These are phyloP conservation scores for Beverwykella pulmonaria DNA, from an alignment of 495 filamentous ascomycete genomes.

Conservation along the genomic window DNA sequence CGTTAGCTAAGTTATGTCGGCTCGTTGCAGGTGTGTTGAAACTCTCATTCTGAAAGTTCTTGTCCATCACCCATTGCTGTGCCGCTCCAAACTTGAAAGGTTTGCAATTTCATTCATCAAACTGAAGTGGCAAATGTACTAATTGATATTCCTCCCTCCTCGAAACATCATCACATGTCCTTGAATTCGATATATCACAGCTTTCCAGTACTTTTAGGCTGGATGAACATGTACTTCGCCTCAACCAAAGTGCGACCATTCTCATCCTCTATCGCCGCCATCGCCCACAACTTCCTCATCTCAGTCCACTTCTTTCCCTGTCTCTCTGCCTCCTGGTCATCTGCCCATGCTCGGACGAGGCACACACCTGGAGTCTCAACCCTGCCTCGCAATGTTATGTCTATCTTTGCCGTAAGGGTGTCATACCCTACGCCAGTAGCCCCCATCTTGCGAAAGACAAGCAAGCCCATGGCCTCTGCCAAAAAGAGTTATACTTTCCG, in stretches of 20 bases:
- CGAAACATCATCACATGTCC: not conserved
- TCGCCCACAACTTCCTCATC: constrained; percentile 16
- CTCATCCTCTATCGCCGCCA: constrained; percentile 6
- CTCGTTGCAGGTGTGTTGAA: too few species aligned
- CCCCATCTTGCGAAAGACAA: constrained; percentile 16
- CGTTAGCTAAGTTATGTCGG: too few species aligned
- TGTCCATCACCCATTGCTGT: too few species aligned
- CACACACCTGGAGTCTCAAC: constrained; percentile 7
- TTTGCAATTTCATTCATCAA: too few species aligned
- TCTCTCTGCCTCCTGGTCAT: constrained; percentile 14
- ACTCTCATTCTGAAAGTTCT: too few species aligned
- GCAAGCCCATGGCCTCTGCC: constrained; percentile 8
- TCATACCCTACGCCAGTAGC: constrained; percentile 17
- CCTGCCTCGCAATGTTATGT: constrained; percentile 5
- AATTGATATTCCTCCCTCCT: not conserved
- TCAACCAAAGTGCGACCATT: not conserved
- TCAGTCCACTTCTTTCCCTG: constrained; percentile 8
- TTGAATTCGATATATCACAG: constrained; percentile 2
- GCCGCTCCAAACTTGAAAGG: too few species aligned
- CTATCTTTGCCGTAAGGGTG: constrained; percentile 11
- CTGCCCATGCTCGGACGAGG: constrained; percentile 8
- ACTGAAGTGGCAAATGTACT: not conserved
- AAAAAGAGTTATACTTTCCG: too few species aligned
- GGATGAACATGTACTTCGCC: constrained; percentile 11
- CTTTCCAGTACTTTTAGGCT: not conserved